Percentiles rank a stretch among this genome's conserved stretches.
Conservation (phyloP, 2,329 filamentous ascomycete species). For the Aspergillus ustus region DNA sequence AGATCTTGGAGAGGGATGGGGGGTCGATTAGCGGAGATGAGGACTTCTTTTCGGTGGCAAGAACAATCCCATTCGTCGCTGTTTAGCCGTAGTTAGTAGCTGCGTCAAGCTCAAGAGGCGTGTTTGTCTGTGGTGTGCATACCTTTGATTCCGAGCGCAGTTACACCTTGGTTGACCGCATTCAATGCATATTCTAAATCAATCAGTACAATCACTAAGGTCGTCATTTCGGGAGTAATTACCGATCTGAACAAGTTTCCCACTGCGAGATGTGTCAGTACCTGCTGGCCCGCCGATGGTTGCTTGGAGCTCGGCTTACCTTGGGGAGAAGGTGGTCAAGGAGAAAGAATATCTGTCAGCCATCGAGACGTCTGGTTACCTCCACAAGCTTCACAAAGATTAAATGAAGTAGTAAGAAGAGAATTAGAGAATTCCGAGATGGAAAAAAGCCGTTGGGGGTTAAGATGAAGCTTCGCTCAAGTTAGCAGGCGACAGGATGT, state of each 20-base stretch:
- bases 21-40: slow-evolving; percentile 96
- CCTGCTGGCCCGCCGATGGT: slow-evolving; percentile 2
- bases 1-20: slow-evolving; percentile 94
- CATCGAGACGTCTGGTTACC: slow-evolving; percentile 61
- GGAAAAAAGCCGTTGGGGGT: slow-evolving; percentile 24
- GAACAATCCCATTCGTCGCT: slow-evolving; percentile 98
- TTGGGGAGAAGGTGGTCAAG: slow-evolving; percentile 98
- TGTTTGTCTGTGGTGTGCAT: slow-evolving; percentile 31
- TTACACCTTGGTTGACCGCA: slow-evolving; percentile 98
- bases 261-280: slow-evolving; percentile 65
- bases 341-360: slow-evolving; percentile 99
- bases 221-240: slow-evolving; percentile 26
- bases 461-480: slow-evolving; percentile 38
- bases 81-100: slow-evolving; percentile 24
- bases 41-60: slow-evolving; percentile 99
- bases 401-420: neutral
- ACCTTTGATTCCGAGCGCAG: slow-evolving; percentile 98
- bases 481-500: slow-evolving; percentile 38
- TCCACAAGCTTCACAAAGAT: slow-evolving; percentile 22
- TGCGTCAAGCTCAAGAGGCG: slow-evolving; percentile 8
- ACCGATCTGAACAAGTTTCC: slow-evolving; percentile 99
- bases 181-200: slow-evolving; percentile 93
- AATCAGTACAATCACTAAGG: slow-evolving; percentile 22
- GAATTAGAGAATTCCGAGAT: slow-evolving; percentile 18
- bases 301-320: slow-evolving; percentile 58